A percentile compares a stretch with the other conserved stretches of the same genome.
Conservation (phyloP, 2,329 filamentous ascomycete genomes). For the Fusarium bulbicola region DNA sequence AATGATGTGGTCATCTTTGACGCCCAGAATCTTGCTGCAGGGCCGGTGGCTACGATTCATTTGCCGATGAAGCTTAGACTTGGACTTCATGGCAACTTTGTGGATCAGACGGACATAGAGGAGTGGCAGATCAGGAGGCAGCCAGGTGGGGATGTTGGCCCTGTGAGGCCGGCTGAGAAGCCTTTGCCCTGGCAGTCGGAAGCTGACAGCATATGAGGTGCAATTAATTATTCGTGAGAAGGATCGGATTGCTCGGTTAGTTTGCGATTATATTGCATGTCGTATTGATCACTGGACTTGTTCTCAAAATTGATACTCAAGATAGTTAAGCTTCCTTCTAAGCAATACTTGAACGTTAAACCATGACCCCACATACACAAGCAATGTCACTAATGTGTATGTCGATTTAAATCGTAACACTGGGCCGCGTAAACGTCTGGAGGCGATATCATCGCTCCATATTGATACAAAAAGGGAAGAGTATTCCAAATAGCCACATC, state of each 20-base stretch:
- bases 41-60: not conserved
- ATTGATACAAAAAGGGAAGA: rapidly evolving
- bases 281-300: not conserved
- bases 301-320: rapidly evolving
- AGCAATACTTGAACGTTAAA: not conserved
- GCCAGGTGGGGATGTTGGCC: not conserved
- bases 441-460: rapidly evolving
- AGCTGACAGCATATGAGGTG: not conserved
- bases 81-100: slow-evolving; percentile 20
- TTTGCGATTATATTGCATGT: rapidly evolving
- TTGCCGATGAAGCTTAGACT: slow-evolving; percentile 1
- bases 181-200: not conserved
- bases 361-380: not conserved
- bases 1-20: slow-evolving; percentile 16
- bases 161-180: not conserved
- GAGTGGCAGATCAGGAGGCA: not conserved
- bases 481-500: not conserved
- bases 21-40: not conserved
- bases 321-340: rapidly evolving
- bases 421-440: not conserved
- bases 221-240: too few relatives aligned
- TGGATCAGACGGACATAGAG: slow-evolving; percentile 10
- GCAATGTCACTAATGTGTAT: not conserved
- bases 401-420: rapidly evolving
- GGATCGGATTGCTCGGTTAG: not conserved